phyloP scores from a whole-genome alignment of 2,329 filamentous ascomycete genomes.

The Sarocladiaceae sp. region DNA sequence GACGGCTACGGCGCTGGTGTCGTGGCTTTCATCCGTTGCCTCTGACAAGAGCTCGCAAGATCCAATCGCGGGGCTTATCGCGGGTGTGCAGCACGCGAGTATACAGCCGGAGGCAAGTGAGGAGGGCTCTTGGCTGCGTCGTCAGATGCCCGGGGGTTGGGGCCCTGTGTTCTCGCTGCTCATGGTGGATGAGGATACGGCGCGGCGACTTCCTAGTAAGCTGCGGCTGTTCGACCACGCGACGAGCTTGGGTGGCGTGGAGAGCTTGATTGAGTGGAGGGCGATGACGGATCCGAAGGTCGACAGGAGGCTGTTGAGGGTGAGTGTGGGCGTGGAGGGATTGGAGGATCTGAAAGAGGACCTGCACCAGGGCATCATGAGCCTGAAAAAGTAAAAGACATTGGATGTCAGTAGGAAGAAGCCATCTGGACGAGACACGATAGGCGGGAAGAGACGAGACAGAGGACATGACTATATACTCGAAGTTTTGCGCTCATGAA shows the following conservation, averaged over 20 bases:
- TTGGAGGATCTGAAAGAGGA: slow-evolving; percentile 80
- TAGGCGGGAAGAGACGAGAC: not conserved
- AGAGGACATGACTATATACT: not conserved
- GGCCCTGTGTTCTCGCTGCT: slow-evolving; percentile 80
- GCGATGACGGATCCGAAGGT: slow-evolving; percentile 75
- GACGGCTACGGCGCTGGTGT: slow-evolving; percentile 63
- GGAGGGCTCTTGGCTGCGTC: slow-evolving; percentile 62
- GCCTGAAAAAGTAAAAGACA: slow-evolving; percentile 28
- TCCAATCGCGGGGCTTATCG: slow-evolving; percentile 47
- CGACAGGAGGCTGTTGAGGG: slow-evolving; percentile 64
- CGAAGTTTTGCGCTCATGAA: not conserved
- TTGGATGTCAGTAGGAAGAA: not conserved
- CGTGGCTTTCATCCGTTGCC: slow-evolving; percentile 56
- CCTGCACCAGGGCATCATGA: slow-evolving; percentile 59
- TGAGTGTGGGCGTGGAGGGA: slow-evolving; percentile 83
- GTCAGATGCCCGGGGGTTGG: slow-evolving; percentile 88
- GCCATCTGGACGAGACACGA: not conserved
- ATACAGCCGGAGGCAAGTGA: slow-evolving; percentile 59
- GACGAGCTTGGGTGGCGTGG: slow-evolving; percentile 87
- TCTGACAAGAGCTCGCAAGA: slow-evolving; percentile 13
- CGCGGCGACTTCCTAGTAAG: slow-evolving; percentile 68
- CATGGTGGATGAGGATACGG: slow-evolving; percentile 53
- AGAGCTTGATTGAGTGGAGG: slow-evolving; percentile 95
- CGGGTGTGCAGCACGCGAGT: slow-evolving; percentile 67
- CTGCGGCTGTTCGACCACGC: slow-evolving; percentile 86